These are phyloP conservation scores for Trichocomaceae sp. DNA, from an alignment of 2,329 filamentous ascomycete species.

Conservation along the genomic window DNA sequence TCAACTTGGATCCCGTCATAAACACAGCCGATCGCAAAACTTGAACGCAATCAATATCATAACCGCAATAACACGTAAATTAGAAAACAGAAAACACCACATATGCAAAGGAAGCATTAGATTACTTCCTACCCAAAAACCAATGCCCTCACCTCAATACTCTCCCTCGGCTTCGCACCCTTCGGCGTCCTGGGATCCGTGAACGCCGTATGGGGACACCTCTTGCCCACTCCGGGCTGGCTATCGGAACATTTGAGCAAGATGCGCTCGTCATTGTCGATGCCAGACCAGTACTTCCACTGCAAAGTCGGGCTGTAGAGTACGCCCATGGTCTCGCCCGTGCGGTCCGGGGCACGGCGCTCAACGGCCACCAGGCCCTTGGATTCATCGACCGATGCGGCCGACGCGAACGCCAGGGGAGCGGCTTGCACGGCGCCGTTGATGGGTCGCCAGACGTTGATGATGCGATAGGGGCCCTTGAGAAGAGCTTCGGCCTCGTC, in stretches of 20 bases:
- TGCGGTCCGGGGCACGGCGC: constrained; percentile 64
- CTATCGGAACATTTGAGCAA: constrained; percentile 75
- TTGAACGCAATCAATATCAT: no score
- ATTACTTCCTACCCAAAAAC: constrained; percentile 60
- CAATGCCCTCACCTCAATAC: constrained; percentile 80
- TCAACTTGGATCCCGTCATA: no score
- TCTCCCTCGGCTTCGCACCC: constrained; percentile 68
- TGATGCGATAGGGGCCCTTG: constrained; percentile 65
- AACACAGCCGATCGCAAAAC: no score
- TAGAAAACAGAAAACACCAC: no score
- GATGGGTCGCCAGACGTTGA: constrained; percentile 77
- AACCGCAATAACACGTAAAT: no score
- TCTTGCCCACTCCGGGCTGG: constrained; percentile 41
- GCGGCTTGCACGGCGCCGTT: constrained; percentile 52
- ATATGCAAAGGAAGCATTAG: not conserved
- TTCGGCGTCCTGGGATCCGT: constrained; percentile 63
- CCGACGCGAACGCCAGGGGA: constrained; percentile 54
- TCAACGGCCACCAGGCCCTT: constrained; percentile 63
- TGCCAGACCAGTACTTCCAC: constrained; percentile 77
- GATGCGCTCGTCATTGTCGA: constrained; percentile 65
- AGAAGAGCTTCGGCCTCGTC: constrained; percentile 63
- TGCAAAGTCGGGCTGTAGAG: constrained; percentile 54
- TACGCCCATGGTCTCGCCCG: constrained; percentile 68
- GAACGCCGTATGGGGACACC: constrained; percentile 70
- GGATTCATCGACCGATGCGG: constrained; percentile 48